Evolutionary conservation across 441 rosid species (phyloP), one percentile per base, ranked within the genome.

Genomic region (Rhodomyrtus psidioides): DNA sequence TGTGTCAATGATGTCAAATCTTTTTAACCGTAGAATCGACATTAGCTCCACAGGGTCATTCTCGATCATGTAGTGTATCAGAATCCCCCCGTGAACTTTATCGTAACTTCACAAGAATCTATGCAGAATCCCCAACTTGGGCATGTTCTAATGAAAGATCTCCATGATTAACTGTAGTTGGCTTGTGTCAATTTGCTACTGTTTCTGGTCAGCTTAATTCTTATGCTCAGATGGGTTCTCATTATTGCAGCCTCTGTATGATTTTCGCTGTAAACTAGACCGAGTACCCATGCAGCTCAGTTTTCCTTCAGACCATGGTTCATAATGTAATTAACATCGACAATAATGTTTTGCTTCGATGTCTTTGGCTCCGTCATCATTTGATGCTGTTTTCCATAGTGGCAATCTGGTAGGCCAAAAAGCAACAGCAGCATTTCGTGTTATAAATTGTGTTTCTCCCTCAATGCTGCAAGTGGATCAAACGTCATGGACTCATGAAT

Each of bases 381-480:
- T 88, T 88, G 85, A 57, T 79, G 84, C 81, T 83, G 84, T 89
- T 86, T 89, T 88, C 89, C 87, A 81, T 56, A 58, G 15, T 46
- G 81, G 82, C 90, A 89, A 85, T 89, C 86, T 88, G 55, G 82
- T 82, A 83, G 53, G n/a, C 74, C 74, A 65, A 86, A 85, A 84
- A 85, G 83, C 86, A 85, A 87, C 87, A 70, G 79, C 19, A n/a
- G n/a, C n/a, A 23, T 23, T 55, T 23, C 49, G n/a, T 21, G 79
- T 3, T 70, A 19, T 39, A 70, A 10, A 21, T 39, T 21, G n/a
- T 42, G 79, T 21, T 39, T 70, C 79, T 42, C 6, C 49, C 79
- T 70, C 26, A 12, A 21, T 70, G 49, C 51, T 70, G 79, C 79
- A 3, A 39, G 79, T 70, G 79, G n/a, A 70, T 70, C 79, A 70